These are phyloP conservation scores for Xylaria sp. DNA, from an alignment of 2,329 filamentous ascomycete genomes.

Conservation along the genomic window DNA sequence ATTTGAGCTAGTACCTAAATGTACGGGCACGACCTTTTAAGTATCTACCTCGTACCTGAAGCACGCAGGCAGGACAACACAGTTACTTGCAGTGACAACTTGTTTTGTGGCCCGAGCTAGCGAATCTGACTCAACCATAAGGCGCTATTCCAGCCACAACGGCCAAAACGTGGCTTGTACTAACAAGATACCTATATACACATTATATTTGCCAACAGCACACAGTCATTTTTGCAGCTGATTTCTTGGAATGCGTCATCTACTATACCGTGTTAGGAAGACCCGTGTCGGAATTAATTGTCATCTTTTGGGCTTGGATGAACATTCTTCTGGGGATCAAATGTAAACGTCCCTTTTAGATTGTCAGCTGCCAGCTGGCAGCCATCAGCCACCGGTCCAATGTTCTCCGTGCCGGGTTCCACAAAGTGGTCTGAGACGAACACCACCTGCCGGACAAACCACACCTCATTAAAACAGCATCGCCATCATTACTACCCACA, in stretches of 20 bases:
- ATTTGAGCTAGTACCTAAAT: neutral
- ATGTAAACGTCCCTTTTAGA: neutral
- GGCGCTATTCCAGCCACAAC: neutral
- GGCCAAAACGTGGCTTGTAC: neutral
- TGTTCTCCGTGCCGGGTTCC: slow-evolving; percentile 1
- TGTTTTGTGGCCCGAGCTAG: too few relatives aligned
- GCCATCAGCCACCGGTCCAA: neutral
- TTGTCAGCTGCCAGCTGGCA: slow-evolving; percentile 12
- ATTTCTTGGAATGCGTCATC: too few relatives aligned
- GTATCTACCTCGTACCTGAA: neutral
- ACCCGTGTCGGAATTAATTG: too few relatives aligned
- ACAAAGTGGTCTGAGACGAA: slow-evolving; percentile 16
- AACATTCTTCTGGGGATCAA: neutral
- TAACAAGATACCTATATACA: neutral
- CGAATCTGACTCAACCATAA: neutral
- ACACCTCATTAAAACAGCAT: slow-evolving; percentile 35
- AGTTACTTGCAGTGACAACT: too few relatives aligned
- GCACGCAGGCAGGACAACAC: too few relatives aligned
- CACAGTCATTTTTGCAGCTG: too few relatives aligned
- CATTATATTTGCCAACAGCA: neutral
- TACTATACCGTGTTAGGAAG: neutral
- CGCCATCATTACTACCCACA: slow-evolving; percentile 20
- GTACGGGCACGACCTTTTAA: neutral
- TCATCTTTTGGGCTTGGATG: neutral
- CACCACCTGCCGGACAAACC: slow-evolving; percentile 25